These are phyloP conservation scores for Yamadazyma olivae DNA, from an alignment of 805 yeast species.

Conservation along the genomic window DNA sequence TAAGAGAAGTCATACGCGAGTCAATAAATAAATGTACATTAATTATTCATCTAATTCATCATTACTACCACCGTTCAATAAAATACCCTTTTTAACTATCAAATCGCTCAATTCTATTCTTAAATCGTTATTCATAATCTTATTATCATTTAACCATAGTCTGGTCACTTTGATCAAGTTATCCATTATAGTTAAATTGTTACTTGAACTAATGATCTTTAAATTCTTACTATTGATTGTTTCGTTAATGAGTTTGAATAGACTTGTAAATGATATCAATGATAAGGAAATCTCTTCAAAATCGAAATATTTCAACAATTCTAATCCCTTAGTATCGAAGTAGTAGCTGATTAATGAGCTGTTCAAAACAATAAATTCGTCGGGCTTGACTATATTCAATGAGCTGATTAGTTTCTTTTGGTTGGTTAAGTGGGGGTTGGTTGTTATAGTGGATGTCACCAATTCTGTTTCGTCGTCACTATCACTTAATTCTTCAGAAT, in stretches of 20 bases:
- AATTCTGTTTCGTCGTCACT: constrained; percentile 9
- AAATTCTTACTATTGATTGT: constrained; percentile 5
- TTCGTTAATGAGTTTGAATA: constrained; percentile 17
- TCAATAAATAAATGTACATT: too few relatives aligned
- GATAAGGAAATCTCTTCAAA: constrained; percentile 17
- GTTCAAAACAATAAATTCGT: constrained; percentile 30
- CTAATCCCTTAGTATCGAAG: constrained; percentile 14
- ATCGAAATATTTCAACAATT: constrained; percentile 18
- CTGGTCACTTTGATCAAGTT: constrained; percentile 21
- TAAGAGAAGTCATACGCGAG: too few relatives aligned
- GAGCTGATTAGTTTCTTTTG: constrained; percentile 24
- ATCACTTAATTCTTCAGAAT: constrained; percentile 17
- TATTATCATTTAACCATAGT: constrained; percentile 29
- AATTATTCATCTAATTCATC: too few relatives aligned
- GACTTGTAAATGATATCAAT: constrained; percentile 30
- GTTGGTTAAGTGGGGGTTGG: background rate
- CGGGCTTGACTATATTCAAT: constrained; percentile 30
- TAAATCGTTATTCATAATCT: constrained; percentile 18
- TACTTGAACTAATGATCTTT: constrained; percentile 11
- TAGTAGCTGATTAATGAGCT: constrained; percentile 24
- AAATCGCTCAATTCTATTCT: constrained; percentile 26
- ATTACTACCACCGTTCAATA: constrained; percentile 28
- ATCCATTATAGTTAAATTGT: constrained; percentile 23
- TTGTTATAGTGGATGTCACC: background rate
- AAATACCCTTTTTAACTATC: constrained; percentile 30